phyloP scores from a whole-genome alignment of 2,329 filamentous ascomycete species.

The Chaetomiaceae sp. region DNA sequence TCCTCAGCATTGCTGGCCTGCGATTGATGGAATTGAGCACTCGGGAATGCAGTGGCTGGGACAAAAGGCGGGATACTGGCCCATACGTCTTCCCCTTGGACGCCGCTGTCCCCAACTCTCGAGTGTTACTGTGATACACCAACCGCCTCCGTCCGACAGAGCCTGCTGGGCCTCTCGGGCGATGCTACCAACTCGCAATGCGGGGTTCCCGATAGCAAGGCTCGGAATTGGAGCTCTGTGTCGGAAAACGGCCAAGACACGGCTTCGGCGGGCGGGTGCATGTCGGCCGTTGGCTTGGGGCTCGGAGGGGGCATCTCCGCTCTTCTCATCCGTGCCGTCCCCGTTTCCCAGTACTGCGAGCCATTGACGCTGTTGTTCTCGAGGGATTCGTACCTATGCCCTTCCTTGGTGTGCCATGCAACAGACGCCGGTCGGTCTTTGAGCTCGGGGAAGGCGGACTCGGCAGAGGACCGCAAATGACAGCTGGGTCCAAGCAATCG shows the following conservation, averaged over 20 bases:
- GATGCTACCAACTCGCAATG: neutral
- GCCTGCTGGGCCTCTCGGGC: neutral
- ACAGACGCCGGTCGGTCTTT: too few relatives aligned
- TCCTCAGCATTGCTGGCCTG: neutral
- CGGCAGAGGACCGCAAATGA: too few relatives aligned
- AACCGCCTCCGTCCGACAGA: neutral
- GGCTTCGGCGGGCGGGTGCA: neutral
- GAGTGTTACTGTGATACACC: neutral
- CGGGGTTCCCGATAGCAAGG: neutral
- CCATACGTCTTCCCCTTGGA: neutral
- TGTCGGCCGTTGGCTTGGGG: neutral
- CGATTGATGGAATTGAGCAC: conserved; percentile 11
- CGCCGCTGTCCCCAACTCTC: too few relatives aligned
- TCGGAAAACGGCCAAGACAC: neutral
- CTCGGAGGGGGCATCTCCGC: conserved; percentile 22
- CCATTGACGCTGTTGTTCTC: too few relatives aligned
- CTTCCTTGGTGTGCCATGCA: too few relatives aligned
- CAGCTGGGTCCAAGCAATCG: too few relatives aligned
- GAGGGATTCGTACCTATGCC: too few relatives aligned
- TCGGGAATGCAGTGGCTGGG: neutral
- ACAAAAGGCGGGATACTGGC: conserved; percentile 12
- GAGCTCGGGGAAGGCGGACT: too few relatives aligned
- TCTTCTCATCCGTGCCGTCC: too few relatives aligned
- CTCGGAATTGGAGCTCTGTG: neutral
- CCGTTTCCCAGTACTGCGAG: too few relatives aligned